A percentile compares a stretch with the other conserved stretches of the same genome.
Conservation (phyloP, 352 stramenopile genomes). For the Phytophthora ramorum region DNA sequence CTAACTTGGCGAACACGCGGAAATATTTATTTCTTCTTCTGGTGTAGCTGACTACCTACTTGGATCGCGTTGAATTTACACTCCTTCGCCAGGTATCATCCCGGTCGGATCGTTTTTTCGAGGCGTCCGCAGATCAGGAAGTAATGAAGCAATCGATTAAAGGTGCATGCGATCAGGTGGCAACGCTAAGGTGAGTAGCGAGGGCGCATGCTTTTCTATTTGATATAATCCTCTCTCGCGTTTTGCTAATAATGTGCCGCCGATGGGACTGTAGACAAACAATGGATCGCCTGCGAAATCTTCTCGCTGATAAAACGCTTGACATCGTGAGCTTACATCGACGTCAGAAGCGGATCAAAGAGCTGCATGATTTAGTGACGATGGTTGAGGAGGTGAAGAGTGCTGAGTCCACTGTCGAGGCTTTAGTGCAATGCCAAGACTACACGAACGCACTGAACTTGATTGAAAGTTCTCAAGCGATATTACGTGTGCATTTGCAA, state of each 20-base stretch:
- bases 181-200: conserved; percentile 62
- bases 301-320: conserved; percentile 84
- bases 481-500: conserved; percentile 74
- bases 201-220: neutral
- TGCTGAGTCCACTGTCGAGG: conserved; percentile 82
- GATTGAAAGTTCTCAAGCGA: conserved; percentile 77
- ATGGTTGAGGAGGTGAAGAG: conserved; percentile 90
- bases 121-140: conserved; percentile 84
- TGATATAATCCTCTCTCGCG: neutral
- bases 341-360: conserved; percentile 80
- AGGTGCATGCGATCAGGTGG: conserved; percentile 82
- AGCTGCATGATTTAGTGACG: conserved; percentile 82
- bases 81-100: conserved; percentile 87
- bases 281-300: conserved; percentile 83
- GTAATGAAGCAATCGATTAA: conserved; percentile 88
- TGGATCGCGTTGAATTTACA: conserved; percentile 88
- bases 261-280: conserved; percentile 53
- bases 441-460: conserved; percentile 81
- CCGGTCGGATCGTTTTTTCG: conserved; percentile 86
- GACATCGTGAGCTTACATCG: conserved; percentile 89
- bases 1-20: neutral
- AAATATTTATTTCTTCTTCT: conserved; percentile 9
- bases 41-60: conserved; percentile 70
- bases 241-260: conserved; percentile 5
- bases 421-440: conserved; percentile 86